Base-by-base conservation (phyloP, 306 rosid species). In the Astragalus membranaceus region DNA sequence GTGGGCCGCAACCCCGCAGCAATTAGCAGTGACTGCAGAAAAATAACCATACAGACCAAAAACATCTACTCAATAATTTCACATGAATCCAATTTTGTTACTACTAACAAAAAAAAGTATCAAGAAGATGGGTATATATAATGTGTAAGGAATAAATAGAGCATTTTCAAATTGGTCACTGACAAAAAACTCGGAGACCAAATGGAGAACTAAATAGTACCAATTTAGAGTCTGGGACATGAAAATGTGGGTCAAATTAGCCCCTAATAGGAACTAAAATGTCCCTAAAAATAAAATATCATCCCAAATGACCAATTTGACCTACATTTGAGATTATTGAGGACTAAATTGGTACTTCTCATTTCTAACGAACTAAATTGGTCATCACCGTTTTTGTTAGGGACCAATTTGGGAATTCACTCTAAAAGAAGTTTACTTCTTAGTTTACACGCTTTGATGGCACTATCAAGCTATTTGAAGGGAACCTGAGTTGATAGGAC, bases 1-100 rank as follows among this genome's bases (percentile, higher is more conserved):
- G 97, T 91, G 16, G 99, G 99, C 62, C 96, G 86, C 85, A 94
- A 86, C 76, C 99, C 99, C 80, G 99, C 99, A 87, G 99, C 97
- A 88, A 91, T 90, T 50, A 94, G 80, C 72, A 94, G 92, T 59
- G 96, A 94, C 99, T 91, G 95, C 86, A 91, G 76, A 87, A 89
- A 69, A 80, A 78, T 86, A 70, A 86, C 91, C 82, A 78, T 74
- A 73, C 56, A 80, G 70, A 79, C 74, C 72, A 74, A 81, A 50
- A 50, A 72, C 47, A 67, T 15, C n/a, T 20, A 75, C 11, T 65
- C 65, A 13, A 35, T 32, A 58, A 48, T 35, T 53, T 15, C n/a
- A 42, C 7, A 3, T 11, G 52, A 57, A 64, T 73, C 70, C 60
- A 26, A 6, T 35, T 5, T 73, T 79, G 3, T 6, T 11, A 42